These are phyloP conservation scores for Hyaloscypha variabilis DNA, from an alignment of 495 filamentous ascomycete species.

Conservation along the genomic window DNA sequence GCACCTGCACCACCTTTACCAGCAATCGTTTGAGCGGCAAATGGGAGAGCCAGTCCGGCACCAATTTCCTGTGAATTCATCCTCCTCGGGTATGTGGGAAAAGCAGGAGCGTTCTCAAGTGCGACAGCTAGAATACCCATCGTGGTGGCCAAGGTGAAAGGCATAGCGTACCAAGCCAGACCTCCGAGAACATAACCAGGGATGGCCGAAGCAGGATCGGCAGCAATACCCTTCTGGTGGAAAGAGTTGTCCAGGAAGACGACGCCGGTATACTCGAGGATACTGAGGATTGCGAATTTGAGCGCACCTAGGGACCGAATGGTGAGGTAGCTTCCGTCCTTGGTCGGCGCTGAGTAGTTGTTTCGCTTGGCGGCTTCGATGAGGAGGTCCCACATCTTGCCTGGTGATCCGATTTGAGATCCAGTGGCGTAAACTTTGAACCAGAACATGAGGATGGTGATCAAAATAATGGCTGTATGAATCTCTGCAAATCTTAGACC, in stretches of 20 bases:
- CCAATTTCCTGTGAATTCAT: neutral
- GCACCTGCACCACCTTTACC: neutral
- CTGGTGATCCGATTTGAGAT: neutral
- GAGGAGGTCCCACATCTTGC: neutral
- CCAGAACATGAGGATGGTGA: neutral
- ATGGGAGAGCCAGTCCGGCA: neutral
- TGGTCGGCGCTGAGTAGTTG: neutral
- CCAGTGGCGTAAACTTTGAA: neutral
- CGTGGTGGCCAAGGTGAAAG: neutral
- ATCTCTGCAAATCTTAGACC: no score
- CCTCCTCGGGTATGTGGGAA: neutral
- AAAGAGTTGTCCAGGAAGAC: neutral
- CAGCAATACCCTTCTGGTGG: neutral
- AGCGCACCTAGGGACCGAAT: neutral
- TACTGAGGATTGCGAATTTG: neutral
- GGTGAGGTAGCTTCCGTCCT: neutral
- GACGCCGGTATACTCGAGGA: neutral
- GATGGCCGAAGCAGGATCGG: neutral
- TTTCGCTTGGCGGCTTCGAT: neutral
- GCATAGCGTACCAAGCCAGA: neutral
- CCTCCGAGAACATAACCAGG: neutral
- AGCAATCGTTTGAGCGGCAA: neutral
- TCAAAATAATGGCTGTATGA: neutral
- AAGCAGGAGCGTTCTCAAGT: neutral
- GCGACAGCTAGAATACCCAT: neutral